A percentile compares a stretch with the other conserved stretches of the same genome.
phyloP scores from a whole-genome alignment of 2,329 filamentous ascomycete genomes.

The Trichothecium roseum region DNA sequence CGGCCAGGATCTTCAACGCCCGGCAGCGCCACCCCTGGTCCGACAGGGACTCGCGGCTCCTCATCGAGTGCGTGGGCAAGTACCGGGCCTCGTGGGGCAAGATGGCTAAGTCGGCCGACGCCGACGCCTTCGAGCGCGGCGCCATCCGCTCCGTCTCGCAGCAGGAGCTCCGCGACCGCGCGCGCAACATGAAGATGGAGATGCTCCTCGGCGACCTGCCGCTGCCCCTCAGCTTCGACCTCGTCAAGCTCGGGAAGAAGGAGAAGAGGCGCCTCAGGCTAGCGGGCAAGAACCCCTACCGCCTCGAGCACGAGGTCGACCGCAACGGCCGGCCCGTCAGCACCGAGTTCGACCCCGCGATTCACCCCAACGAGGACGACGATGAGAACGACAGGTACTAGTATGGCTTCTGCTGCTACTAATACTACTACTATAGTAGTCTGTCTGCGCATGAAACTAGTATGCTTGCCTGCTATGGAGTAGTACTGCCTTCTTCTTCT shows the following conservation, averaged over 20 bases:
- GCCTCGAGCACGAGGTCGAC: slow-evolving; percentile 35
- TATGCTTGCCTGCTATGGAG: too few species aligned
- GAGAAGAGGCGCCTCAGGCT: slow-evolving; percentile 30
- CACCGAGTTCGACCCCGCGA: slow-evolving; percentile 14
- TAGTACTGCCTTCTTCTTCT: too few species aligned
- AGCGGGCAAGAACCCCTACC: slow-evolving; percentile 37
- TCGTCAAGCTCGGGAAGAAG: slow-evolving; percentile 38
- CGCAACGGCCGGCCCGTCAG: slow-evolving; percentile 25
- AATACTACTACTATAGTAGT: too few species aligned
- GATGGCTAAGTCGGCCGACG: slow-evolving; percentile 18
- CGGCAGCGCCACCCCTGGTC: slow-evolving; percentile 29
- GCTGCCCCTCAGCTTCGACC: slow-evolving; percentile 39
- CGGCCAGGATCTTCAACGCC: slow-evolving; percentile 3
- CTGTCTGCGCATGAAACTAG: too few species aligned
- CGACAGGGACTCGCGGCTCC: slow-evolving; percentile 25
- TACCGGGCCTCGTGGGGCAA: slow-evolving; percentile 17
- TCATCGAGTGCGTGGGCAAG: slow-evolving; percentile 29
- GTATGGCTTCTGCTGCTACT: too few species aligned
- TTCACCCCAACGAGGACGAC: too few species aligned
- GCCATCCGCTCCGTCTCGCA: slow-evolving; percentile 33
- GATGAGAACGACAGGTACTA: too few species aligned
- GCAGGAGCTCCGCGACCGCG: slow-evolving; percentile 47
- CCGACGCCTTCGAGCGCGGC: slow-evolving; percentile 25
- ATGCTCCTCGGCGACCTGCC: slow-evolving; percentile 32
- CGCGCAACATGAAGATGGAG: slow-evolving; percentile 45